Evolutionary conservation across 345 rosid genomes (phyloP).

Genomic region (Dovyalis caffra): DNA sequence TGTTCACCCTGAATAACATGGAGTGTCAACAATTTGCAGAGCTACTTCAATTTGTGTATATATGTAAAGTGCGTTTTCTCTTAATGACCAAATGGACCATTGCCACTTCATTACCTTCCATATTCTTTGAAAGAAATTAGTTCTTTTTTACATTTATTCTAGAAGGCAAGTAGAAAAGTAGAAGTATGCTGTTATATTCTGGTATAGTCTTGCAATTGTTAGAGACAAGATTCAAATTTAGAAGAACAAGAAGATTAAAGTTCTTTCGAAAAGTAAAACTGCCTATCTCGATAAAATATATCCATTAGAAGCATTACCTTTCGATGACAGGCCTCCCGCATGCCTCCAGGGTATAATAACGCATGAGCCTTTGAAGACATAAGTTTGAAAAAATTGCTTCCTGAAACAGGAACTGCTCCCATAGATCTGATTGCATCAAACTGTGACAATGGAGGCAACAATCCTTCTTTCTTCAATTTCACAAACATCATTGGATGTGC

Average conservation of each 20-base stretch:
- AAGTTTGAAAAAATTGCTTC: slow-evolving; percentile 51
- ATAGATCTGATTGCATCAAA: slow-evolving; percentile 48
- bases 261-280: background rate
- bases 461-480: slow-evolving; percentile 30
- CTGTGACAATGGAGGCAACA: slow-evolving; percentile 26
- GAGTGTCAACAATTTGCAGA: background rate
- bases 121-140: background rate
- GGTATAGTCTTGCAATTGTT: background rate
- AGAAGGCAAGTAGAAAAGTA: background rate
- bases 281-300: background rate
- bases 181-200: background rate
- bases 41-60: background rate
- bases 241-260: background rate
- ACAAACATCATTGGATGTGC: slow-evolving; percentile 62
- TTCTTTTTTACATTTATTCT: background rate
- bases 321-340: slow-evolving; percentile 77
- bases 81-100: background rate
- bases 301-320: slow-evolving; percentile 42
- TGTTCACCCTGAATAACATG: slow-evolving; percentile 62
- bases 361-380: slow-evolving; percentile 60
- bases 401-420: slow-evolving; percentile 78
- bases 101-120: background rate
- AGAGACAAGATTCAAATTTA: background rate
- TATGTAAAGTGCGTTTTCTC: background rate
- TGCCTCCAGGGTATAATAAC: slow-evolving; percentile 80